These are phyloP conservation scores for Penicillium sp. DNA, from an alignment of 2,329 filamentous ascomycete genomes.

Conservation along the genomic window DNA sequence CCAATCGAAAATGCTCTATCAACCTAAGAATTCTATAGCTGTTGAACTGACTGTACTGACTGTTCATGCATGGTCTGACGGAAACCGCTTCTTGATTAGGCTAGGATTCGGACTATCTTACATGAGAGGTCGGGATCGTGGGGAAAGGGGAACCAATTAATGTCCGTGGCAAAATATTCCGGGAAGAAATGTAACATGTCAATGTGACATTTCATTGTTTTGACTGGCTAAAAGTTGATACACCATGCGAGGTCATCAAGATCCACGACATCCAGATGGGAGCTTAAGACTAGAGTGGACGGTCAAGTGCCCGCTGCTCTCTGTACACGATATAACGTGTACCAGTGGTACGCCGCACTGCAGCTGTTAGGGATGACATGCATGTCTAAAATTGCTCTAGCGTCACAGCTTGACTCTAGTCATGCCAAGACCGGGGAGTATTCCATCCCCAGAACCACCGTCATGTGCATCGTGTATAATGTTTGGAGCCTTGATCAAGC, in stretches of 20 bases:
- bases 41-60: not conserved
- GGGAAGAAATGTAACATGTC: not conserved
- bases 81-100: not conserved
- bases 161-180: not conserved
- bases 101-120: not conserved
- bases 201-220: not conserved
- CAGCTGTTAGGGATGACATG: not conserved
- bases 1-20: not conserved
- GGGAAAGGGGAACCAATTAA: not conserved
- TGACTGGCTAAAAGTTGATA: not conserved
- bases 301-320: not conserved
- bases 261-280: too few species aligned
- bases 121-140: not conserved
- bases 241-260: not conserved
- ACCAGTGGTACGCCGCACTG: not conserved
- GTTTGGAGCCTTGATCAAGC: not conserved
- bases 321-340: not conserved
- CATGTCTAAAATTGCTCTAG: not conserved
- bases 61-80: not conserved
- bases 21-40: not conserved
- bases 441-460: not conserved
- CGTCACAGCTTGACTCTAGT: not conserved
- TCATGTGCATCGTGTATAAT: not conserved
- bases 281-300: not conserved
- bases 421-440: not conserved